Percentiles rank a stretch among this genome's conserved stretches.
Evolutionary conservation across 768 basidiomycete genomes (phyloP).

Genomic region (Pulveroboletus sp.): DNA sequence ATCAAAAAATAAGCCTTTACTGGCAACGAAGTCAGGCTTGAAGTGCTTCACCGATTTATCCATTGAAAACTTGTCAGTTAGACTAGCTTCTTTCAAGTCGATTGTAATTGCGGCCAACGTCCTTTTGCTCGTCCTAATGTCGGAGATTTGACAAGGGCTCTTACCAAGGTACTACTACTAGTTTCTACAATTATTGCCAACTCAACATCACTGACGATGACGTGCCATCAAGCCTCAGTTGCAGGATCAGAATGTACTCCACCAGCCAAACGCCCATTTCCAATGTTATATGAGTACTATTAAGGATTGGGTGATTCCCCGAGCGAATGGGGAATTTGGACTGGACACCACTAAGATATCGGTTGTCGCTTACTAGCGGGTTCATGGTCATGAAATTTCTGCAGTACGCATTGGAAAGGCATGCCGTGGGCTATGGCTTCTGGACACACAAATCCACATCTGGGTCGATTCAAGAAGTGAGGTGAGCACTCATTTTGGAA

Average conservation of each 20-base stretch:
- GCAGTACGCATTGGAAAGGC: constrained; percentile 22
- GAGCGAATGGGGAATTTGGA: background rate
- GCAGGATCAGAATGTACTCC: constrained; percentile 4
- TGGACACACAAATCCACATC: constrained; percentile 21
- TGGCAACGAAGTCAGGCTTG: no score
- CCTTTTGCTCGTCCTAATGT: no score
- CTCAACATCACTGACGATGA: background rate
- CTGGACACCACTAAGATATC: constrained; percentile 1
- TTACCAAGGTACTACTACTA: background rate
- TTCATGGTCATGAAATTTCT: constrained; percentile 10
- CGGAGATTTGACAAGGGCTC: no score
- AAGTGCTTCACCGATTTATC: no score
- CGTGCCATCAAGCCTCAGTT: background rate
- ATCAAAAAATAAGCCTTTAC: no score
- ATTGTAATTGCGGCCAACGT: background rate
- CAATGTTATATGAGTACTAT: constrained; percentile 17
- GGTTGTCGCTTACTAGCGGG: background rate
- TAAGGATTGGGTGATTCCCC: constrained; percentile 21
- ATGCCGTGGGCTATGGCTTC: constrained; percentile 22
- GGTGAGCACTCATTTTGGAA: constrained; percentile 26
- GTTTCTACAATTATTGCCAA: background rate
- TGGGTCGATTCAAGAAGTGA: constrained; percentile 20
- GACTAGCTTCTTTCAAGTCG: no score
- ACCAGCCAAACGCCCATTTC: constrained; percentile 10
- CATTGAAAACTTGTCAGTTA: no score